These are phyloP conservation scores for Dictyostelium citrinum DNA, from an alignment of 78 protist species.

Conservation along the genomic window DNA sequence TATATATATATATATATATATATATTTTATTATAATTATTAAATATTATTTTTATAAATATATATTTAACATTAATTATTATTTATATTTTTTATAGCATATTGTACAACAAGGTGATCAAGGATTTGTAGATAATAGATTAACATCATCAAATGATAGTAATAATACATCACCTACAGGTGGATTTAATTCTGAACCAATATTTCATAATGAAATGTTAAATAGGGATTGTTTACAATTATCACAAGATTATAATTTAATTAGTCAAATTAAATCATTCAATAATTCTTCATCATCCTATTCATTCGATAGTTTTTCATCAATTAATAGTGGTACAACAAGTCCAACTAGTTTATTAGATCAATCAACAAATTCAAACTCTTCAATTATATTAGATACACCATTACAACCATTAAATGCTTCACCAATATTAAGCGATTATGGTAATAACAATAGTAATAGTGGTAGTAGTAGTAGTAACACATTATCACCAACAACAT, in stretches of 20 bases:
- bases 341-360: background rate
- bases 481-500: background rate
- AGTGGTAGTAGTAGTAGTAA: background rate
- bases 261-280: constrained; percentile 35
- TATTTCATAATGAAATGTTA: constrained; percentile 40
- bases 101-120: constrained; percentile 30
- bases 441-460: background rate
- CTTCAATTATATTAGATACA: background rate
- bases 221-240: constrained; percentile 36
- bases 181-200: constrained; percentile 12
- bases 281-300: background rate
- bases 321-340: background rate
- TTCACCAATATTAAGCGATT: background rate
- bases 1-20: no score
- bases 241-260: constrained; percentile 26
- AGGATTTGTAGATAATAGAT: background rate
- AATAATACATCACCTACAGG: background rate
- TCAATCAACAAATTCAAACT: background rate
- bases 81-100: constrained; percentile 3
- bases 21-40: background rate
- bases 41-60: background rate
- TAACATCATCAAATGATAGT: constrained; percentile 2
- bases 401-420: background rate
- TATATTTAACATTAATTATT: background rate
- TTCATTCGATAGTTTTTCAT: background rate